Conservation (phyloP, 805 yeast genomes). For the Sungouiozyma ichnusensis region DNA sequence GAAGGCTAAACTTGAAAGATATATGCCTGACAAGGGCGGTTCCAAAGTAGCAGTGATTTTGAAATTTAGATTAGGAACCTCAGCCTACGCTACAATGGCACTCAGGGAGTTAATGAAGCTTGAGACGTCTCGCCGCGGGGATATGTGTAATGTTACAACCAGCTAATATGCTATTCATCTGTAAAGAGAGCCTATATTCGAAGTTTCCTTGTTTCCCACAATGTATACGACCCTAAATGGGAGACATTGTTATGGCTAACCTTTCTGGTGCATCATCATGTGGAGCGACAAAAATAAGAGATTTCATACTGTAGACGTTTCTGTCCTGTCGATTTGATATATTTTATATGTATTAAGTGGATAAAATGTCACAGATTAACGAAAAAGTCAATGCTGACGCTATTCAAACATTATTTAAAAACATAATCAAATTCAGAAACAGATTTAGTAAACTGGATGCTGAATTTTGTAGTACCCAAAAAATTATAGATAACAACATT, state of each 20-base stretch:
- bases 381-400: background rate
- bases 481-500: too few species aligned
- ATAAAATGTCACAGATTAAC: background rate
- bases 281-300: too few species aligned
- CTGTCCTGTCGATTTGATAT: background rate
- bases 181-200: background rate
- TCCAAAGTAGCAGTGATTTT: constrained; percentile 59
- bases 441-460: too few species aligned
- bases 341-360: background rate
- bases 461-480: too few species aligned
- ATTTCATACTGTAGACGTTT: too few species aligned
- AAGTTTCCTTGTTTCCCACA: background rate
- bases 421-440: too few species aligned
- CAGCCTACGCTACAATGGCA: constrained; percentile 97
- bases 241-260: too few species aligned
- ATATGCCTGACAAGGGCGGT: constrained; percentile 33
- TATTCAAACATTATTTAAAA: background rate
- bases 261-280: too few species aligned
- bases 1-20: constrained; percentile 26
- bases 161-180: background rate
- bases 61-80: constrained; percentile 66
- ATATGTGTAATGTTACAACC: constrained; percentile 34
- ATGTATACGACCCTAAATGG: too few species aligned
- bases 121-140: constrained; percentile 52
- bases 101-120: constrained; percentile 79